A percentile compares a stretch with the other conserved stretches of the same genome.
Evolutionary conservation across 2,329 filamentous ascomycete species (phyloP).

Genomic region (Daldinia eschscholtzii): DNA sequence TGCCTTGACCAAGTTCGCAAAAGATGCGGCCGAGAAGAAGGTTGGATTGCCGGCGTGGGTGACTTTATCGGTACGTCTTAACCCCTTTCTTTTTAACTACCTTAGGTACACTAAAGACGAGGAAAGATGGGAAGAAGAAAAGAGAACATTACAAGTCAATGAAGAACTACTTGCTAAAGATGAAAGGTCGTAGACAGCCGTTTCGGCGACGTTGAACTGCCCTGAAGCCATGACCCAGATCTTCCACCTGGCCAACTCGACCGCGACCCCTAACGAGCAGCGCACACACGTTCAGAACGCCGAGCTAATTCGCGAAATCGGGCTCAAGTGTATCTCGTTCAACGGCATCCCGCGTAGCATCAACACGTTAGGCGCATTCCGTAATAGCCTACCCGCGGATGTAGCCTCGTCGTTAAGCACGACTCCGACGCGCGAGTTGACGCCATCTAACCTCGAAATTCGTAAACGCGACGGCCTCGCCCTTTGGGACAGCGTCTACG

Average conservation of each 20-base stretch:
- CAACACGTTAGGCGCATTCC: constrained; percentile 82
- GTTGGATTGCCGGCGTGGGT: constrained; percentile 54
- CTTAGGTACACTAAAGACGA: background rate
- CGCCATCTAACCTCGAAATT: constrained; percentile 64
- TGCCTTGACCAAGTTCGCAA: constrained; percentile 73
- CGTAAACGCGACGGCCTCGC: constrained; percentile 70
- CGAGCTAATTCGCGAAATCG: constrained; percentile 80
- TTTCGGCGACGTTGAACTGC: constrained; percentile 88
- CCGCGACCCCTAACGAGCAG: constrained; percentile 35
- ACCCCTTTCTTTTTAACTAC: background rate
- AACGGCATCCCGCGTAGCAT: constrained; percentile 87
- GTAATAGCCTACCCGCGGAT: constrained; percentile 68
- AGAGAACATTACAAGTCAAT: background rate
- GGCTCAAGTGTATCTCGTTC: constrained; percentile 82
- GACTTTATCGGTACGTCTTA: constrained; percentile 51
- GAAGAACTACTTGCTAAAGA: constrained; percentile 9
- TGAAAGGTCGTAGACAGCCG: constrained; percentile 71
- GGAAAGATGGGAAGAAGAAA: background rate
- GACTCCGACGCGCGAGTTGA: constrained; percentile 67
- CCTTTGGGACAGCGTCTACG: constrained; percentile 83
- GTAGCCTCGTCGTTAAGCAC: constrained; percentile 68
- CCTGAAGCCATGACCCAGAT: constrained; percentile 78
- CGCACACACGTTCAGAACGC: constrained; percentile 64
- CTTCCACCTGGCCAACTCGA: constrained; percentile 63
- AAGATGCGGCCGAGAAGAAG: constrained; percentile 69